Evolutionary conservation across 148 eudicot genomes (phyloP), one percentile per base, ranked within the genome.

Genomic region (Vaccinium darrowii): DNA sequence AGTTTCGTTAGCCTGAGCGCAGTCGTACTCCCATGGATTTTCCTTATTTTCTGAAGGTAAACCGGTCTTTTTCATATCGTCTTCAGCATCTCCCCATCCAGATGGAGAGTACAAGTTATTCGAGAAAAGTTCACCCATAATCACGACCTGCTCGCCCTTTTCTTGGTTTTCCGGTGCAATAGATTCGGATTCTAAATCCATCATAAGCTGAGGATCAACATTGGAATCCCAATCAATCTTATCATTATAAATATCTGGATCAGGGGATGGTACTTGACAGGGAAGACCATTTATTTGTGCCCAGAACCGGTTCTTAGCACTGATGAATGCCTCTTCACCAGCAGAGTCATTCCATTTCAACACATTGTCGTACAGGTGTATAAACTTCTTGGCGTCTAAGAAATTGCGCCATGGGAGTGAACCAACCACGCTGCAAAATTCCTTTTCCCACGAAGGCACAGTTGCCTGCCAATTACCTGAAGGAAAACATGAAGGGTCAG

Each of bases 301-400:
- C 91, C 86, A 90, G 88, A 81, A 95, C 23, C 94, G 92, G 5
- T 83, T 90, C 85, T 95, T 95, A 53, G 95, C 97, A 78, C 88
- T 85, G 71, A 67, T 19, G 62, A 92, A 94, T 21, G 97, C 94
- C 81, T 92, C 95, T 83, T 92, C 86, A 4, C 82, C 94, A 0
- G 98, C 98, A 63, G 91, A 85, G 75, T 95, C 98, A 57, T 94
- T 84, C 98, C 98, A 95, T 2, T 85, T 75, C 3, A 93, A 27
- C 51, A 95, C 88, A 78, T 93, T 87, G 4, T 86, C 90, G 21
- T 92, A 89, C 6, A 89, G 88, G 88, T 83, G 84, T 87, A 88
- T 85, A 58, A 84, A 86, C 76, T 85, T 92, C 88, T 93, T 89
- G 43, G 86, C 87, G 7, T 92, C 92, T 85, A 94, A 14, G 16